phyloP scores from a whole-genome alignment of 495 filamentous ascomycete genomes.

The Penicillium bovifimosum region DNA sequence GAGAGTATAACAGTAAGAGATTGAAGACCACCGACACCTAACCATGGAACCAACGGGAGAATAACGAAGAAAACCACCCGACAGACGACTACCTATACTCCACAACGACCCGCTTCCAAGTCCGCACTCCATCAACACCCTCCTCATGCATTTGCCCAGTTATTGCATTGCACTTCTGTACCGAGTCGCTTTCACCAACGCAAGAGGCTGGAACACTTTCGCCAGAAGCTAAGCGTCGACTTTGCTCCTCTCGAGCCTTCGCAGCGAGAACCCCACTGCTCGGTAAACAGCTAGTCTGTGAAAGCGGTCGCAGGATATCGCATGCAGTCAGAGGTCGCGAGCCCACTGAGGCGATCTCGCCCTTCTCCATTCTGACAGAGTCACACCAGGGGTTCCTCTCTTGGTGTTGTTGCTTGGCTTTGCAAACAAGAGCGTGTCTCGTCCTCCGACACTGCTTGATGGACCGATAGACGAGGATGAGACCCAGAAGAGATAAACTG shows the following conservation, averaged over 20 bases:
- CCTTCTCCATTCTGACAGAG: constrained; percentile 19
- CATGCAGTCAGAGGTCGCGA: constrained; percentile 24
- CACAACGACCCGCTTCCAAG: constrained; percentile 31
- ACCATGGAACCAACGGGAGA: constrained; percentile 3
- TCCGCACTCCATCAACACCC: constrained; percentile 28
- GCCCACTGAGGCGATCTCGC: not conserved
- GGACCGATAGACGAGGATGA: not conserved
- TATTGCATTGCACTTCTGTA: constrained; percentile 23
- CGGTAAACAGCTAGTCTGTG: constrained; percentile 27
- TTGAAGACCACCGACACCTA: not conserved
- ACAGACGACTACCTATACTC: constrained; percentile 29
- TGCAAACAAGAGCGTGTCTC: too few relatives aligned
- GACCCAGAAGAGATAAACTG: not conserved
- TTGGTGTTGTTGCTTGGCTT: not conserved
- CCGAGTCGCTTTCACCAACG: not conserved
- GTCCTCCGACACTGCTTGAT: not conserved
- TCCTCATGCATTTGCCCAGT: constrained; percentile 29
- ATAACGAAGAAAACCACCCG: not conserved
- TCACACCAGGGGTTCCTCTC: not conserved
- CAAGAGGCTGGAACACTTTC: not conserved
- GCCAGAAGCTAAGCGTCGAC: not conserved
- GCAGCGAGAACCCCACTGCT: constrained; percentile 25
- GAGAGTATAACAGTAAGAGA: not conserved
- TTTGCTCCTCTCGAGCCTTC: constrained; percentile 14
- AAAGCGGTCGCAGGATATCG: constrained; percentile 35